Evolutionary conservation across 805 yeast genomes (phyloP), one percentile per base, ranked within the genome.

Genomic region (Ogataea trehaloabstinens): DNA sequence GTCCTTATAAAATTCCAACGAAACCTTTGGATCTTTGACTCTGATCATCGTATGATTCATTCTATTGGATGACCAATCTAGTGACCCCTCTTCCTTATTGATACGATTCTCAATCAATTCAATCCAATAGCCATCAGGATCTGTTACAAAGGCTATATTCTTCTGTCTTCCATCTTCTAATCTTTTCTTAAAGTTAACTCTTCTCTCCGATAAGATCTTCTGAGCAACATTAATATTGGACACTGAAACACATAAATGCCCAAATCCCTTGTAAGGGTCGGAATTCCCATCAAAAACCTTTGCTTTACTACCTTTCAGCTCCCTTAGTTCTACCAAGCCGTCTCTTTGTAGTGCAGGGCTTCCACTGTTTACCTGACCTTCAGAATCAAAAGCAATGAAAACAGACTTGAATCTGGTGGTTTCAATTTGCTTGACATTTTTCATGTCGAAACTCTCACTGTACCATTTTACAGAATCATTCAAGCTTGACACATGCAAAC

Each of bases 81-180:
- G 64, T 19, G 49, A 58, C 20, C 53, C 67, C 18, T 67, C 74
- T 10, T 49, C 45, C 53, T 74, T 72, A 44, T 63, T 60, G 27
- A 67, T 48, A 15, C 66, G 70, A 51, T 76, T 81, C 55, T 79
- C 80, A 50, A 91, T 76, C 55, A 91, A 67, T 70, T 91, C 99
- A 54, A 91, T 76, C 99, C 99, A 91, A 68, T 93, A 93, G 53
- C 93, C 93, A 64, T 91, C 91, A 5, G 98, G 97, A 56, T 93
- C 99, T 51, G 90, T 74, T 5, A 83, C 95, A 64, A 91, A 93
- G 0, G 98, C 98, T 67, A 93, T 90, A 62, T 88, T 74, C 63
- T 80, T 82, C 66, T 87, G 96, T 64, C 96, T 80, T 25, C 99
- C 99, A 58, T 91, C 98, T 27, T 77, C 63, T 49, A 90, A 69